Percentiles rank a stretch among this genome's conserved stretches.
Conservation (phyloP, 345 rosid genomes). For the Durio zibethinus region DNA sequence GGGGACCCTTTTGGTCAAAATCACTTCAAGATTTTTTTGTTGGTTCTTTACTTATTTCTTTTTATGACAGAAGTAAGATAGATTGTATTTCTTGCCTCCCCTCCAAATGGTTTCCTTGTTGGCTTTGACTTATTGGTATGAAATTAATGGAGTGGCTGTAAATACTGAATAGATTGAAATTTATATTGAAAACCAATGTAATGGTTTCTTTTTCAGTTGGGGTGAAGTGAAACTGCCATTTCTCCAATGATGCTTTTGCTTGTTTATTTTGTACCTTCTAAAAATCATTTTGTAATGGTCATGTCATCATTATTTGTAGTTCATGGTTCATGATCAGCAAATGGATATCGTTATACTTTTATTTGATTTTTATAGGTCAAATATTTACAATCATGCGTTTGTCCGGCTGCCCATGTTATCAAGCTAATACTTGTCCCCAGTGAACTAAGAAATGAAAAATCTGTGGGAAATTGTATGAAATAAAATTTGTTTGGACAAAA, state of each 20-base stretch:
- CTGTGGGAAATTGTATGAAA: background rate
- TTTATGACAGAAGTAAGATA: too few species aligned
- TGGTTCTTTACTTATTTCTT: background rate
- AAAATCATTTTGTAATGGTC: background rate
- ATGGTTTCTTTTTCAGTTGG: background rate
- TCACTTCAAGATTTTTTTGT: background rate
- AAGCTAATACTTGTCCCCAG: background rate
- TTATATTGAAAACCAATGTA: background rate
- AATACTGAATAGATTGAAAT: background rate
- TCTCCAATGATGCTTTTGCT: background rate
- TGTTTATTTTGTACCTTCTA: background rate
- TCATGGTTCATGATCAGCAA: background rate
- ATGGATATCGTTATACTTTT: background rate
- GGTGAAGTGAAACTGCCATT: conserved; percentile 1
- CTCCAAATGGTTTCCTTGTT: background rate
- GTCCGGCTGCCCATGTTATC: background rate
- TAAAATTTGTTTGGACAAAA: background rate
- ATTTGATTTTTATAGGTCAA: background rate
- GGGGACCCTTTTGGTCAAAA: background rate
- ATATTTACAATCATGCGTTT: background rate
- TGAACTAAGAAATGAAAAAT: background rate
- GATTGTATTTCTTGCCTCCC: too few species aligned
- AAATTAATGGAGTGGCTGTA: background rate
- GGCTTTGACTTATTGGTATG: background rate
- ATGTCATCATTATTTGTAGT: background rate